Evolutionary conservation across 805 yeast genomes (phyloP), one percentile per base, ranked within the genome.

Genomic region (Candida sanyiensis): DNA sequence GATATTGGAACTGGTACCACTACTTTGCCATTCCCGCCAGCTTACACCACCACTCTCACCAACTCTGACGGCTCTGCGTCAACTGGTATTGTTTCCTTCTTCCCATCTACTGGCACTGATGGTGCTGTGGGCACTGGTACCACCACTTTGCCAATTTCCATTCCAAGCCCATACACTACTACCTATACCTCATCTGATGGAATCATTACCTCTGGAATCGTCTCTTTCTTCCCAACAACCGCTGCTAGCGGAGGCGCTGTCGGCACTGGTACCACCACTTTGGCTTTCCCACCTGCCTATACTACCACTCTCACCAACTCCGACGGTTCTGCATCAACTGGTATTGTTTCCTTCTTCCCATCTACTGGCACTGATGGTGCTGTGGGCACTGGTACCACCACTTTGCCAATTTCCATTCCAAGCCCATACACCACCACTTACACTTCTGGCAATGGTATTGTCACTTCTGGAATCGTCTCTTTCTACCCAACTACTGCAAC

Each of bases 381-480:
- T 7, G n/a, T 28, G 8, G 32, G 5, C 18, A 39, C 42, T 25
- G 42, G 42, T 34, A 30, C 35, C 12, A 39, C 42, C 12, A 28
- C 29, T n/a, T 7, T 28, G 7, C 20, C 32, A 15, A 16, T 19
- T 11, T 5, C 23, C 9, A 20, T 17, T 21, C 27, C 23, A 15
- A 21, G 12, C 15, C 34, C 41, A 23, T 33, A 38, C 32, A 39
- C 42, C 18, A 34, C 38, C 8, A 39, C 42, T 17, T 33, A 28
- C 25, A 30, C 38, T 19, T 31, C 22, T 20, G 8, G 23, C 20
- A 35, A 28, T 23, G 38, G 42, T n/a, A 9, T 12, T 2, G 4
- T n/a, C 3, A 18, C 31, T 2, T 34, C 42, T 20, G 42, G 35
- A 24, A 12, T 39, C 5, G 42, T 39, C 6, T 28, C 30, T 4